Percentiles rank a stretch among this genome's conserved stretches.
Conservation (phyloP, 164 flowering plant genomes). For the Litsea cubeba region DNA sequence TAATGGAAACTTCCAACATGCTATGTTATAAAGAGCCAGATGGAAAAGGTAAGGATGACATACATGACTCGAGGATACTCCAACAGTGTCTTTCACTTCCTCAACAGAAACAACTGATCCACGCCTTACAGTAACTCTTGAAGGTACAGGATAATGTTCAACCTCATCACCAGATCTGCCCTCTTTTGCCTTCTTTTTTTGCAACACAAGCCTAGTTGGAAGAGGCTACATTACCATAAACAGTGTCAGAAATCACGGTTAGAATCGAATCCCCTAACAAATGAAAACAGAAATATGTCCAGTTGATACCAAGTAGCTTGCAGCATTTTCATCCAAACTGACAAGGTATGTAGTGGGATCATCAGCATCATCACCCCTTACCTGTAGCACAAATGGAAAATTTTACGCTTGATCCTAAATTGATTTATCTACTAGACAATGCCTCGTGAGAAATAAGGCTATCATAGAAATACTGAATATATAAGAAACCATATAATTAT, state of each 20-base stretch:
- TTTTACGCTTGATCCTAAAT: neutral
- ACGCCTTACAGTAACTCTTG: conserved; percentile 66
- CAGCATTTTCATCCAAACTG: conserved; percentile 63
- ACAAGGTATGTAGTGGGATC: conserved; percentile 81
- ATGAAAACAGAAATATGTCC: neutral
- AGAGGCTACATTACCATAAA: conserved; percentile 66
- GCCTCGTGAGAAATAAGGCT: neutral
- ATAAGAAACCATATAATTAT: neutral
- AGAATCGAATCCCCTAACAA: neutral
- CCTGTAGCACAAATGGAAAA: conserved; percentile 32
- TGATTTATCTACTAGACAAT: neutral
- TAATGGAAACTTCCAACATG: neutral
- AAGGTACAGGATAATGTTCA: conserved; percentile 82
- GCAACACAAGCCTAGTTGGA: conserved; percentile 71
- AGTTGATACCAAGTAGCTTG: conserved; percentile 72
- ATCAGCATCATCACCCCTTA: conserved; percentile 69
- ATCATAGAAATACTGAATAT: neutral
- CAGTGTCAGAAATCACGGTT: conserved; percentile 6
- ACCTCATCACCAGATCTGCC: conserved; percentile 70
- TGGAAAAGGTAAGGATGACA: neutral
- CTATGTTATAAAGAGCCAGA: neutral
- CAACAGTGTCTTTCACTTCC: conserved; percentile 58
- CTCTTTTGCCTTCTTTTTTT: conserved; percentile 82
- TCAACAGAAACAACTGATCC: conserved; percentile 44
- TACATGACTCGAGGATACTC: conserved; percentile 16